phyloP scores from a whole-genome alignment of 495 filamentous ascomycete species.

The Umbilicaria muhlenbergii region DNA sequence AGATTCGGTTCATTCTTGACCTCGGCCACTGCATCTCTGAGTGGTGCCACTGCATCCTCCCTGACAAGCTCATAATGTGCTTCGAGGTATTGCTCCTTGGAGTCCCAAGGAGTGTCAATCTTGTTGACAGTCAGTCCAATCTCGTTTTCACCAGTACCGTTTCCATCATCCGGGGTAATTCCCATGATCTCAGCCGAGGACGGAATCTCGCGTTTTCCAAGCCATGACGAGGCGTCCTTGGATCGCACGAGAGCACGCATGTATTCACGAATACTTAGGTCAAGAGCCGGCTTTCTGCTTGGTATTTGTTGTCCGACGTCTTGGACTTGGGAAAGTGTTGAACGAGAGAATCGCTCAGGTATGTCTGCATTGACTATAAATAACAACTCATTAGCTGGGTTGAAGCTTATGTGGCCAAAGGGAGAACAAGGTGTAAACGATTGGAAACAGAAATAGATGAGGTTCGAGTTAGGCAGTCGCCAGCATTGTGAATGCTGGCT shows the following conservation, averaged over 20 bases:
- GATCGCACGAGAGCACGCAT: conserved; percentile 7
- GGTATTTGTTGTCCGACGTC: too few relatives aligned
- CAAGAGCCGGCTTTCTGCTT: neutral
- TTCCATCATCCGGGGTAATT: conserved; percentile 1
- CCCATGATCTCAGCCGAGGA: conserved; percentile 28
- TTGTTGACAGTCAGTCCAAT: conserved; percentile 22
- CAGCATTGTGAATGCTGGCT: too few relatives aligned
- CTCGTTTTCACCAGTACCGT: conserved; percentile 9
- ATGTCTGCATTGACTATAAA: too few relatives aligned
- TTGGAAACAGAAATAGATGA: too few relatives aligned
- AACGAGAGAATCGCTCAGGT: too few relatives aligned
- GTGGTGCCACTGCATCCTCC: conserved; percentile 42
- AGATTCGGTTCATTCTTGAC: conserved; percentile 28
- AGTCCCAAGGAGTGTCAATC: conserved; percentile 27
- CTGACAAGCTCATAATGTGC: conserved; percentile 52
- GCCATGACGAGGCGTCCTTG: conserved; percentile 16
- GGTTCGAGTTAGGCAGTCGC: too few relatives aligned
- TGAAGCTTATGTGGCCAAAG: neutral
- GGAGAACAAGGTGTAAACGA: neutral
- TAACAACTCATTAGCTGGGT: too few relatives aligned
- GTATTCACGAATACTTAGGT: conserved; percentile 22
- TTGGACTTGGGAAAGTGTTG: too few relatives aligned
- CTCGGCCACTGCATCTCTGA: conserved; percentile 41
- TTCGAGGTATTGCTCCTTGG: conserved; percentile 38
- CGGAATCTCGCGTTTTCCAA: conserved; percentile 29